Evolutionary conservation across 1,284 basidiomycete genomes (phyloP), one percentile per base, ranked within the genome.

Genomic region (Lentinus polychrous): DNA sequence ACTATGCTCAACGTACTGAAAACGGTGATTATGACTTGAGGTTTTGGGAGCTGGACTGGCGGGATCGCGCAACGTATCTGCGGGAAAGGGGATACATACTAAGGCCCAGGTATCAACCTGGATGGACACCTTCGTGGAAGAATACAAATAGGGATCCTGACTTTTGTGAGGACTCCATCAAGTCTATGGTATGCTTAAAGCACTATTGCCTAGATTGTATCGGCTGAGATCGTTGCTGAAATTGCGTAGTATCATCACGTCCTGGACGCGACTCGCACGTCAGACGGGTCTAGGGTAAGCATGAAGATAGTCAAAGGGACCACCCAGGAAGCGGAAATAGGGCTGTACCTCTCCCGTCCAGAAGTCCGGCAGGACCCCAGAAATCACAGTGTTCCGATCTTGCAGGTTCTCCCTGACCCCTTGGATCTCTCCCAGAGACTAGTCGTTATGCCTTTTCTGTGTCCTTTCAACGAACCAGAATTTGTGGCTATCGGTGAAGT

Each of bases 361-460:
- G 42, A 52, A 1, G 27, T 57, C 1, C 45, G 40, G 1, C 41
- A 31, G 1, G 53, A 65, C 42, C 52, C 61, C 1, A 43, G 39
- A 2, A 64, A 66, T 34, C 63, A 63, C 35, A 57, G 57, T 20
- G 59, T 63, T 2, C 61, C 53, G 1, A 35, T 63, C 2, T 48
- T 56, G 17, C 63, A 64, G 3, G 51, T 55, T 0, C 50, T 64
- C 8, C 46, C 54, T 8, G 53, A 52, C 17, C 52, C 55, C 1
- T 20, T 46, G 1, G 36, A 57, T n/a, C 8, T 47, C 1, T 39
- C 34, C 3, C 15, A 12, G 15, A 48, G 60, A 10, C 39, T 64
- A 17, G 36, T 65, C 1, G 60, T 64, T 4, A 57, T 64, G 59
- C 64, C 61, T 1, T 52, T 56, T 4, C 50, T 66, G 5, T 49